A percentile compares a stretch with the other conserved stretches of the same genome.
phyloP scores from a whole-genome alignment of 352 stramenopile species.

The Blastocystis sp. region DNA sequence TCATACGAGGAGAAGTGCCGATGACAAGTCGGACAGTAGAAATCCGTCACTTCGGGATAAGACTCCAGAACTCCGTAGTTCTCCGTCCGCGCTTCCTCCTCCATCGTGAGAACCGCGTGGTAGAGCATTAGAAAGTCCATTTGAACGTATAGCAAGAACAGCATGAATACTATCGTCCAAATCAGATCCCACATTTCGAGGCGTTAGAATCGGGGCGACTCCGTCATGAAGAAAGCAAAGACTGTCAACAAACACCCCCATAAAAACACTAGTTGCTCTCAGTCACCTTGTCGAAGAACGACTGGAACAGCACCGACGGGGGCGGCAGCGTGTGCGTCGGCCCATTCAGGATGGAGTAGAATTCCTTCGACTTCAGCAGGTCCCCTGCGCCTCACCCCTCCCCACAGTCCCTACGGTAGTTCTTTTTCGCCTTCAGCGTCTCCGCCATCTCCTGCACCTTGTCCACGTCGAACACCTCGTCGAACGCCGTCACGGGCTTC shows the following conservation, averaged over 20 bases:
- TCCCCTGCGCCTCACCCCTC: constrained; percentile 24
- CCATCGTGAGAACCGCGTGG: not conserved
- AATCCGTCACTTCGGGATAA: constrained; percentile 52
- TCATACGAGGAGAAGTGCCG: constrained; percentile 39
- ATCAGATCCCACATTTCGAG: constrained; percentile 27
- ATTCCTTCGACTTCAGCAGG: constrained; percentile 51
- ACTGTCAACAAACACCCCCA: constrained; percentile 1
- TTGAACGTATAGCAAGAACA: constrained; percentile 27
- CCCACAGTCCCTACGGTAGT: constrained; percentile 28
- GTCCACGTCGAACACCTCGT: constrained; percentile 59
- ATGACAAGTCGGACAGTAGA: constrained; percentile 46
- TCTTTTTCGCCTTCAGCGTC: not conserved
- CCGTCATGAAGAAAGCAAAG: not conserved
- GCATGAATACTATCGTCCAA: not conserved
- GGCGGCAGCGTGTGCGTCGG: constrained; percentile 32
- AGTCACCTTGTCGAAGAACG: constrained; percentile 49
- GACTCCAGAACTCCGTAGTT: constrained; percentile 35
- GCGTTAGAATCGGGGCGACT: not conserved
- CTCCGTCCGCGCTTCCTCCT: constrained; percentile 8
- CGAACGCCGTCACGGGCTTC: not conserved
- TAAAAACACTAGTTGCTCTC: constrained; percentile 39
- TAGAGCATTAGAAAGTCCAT: constrained; percentile 35
- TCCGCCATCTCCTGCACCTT: constrained; percentile 11
- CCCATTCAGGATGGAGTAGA: constrained; percentile 42
- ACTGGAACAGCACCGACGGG: constrained; percentile 5